Evolutionary conservation across 1,284 basidiomycete genomes (phyloP), one percentile per base, ranked within the genome.

Genomic region (Leccinum pachyderme): DNA sequence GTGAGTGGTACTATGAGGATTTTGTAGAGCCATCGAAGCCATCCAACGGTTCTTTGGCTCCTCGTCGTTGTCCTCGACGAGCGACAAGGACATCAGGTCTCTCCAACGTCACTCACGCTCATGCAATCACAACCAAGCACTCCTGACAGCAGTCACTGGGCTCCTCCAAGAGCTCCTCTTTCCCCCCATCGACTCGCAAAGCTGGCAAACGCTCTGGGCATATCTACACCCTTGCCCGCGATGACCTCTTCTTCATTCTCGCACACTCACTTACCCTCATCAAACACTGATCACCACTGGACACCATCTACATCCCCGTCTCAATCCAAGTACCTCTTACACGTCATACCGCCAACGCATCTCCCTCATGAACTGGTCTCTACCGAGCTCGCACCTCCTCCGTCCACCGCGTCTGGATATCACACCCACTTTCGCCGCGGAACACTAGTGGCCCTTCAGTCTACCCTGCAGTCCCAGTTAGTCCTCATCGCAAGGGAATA

Each of bases 401-500:
- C 83, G 5, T 67, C 76, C 5, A 74, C 74, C 39, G 82, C 87
- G 2, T 84, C 85, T 7, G 87, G 87, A n/a, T 89, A 89, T 65
- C 87, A 89, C 58, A 77, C 80, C 11, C 87, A 89, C 52, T 90
- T 90, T 61, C 78, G 80, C n/a, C 81, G 90, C 35, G 90, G 89
- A 12, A 83, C 82, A 22, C 77, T 92, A 15, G 82, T 92, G 6
- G 84, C 89, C 2, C 76, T 93, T 0, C 81, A 89, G 63, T 75
- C 88, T 9, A 87, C 82, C 1, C 73, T 92, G 4, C 84, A 88
- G 54, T 78, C 83, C 2, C 90, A 92, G 64, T 73, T 92, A 6
- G 74, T 75, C 43, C 87, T 88, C n/a, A 91, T 92, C 51, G 88
- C 91, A n/a, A 85, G 85, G 67, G 91, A 94, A 71, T 94, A 93